phyloP scores from a whole-genome alignment of 345 rosid species.

The Ceriops zippeliana region DNA sequence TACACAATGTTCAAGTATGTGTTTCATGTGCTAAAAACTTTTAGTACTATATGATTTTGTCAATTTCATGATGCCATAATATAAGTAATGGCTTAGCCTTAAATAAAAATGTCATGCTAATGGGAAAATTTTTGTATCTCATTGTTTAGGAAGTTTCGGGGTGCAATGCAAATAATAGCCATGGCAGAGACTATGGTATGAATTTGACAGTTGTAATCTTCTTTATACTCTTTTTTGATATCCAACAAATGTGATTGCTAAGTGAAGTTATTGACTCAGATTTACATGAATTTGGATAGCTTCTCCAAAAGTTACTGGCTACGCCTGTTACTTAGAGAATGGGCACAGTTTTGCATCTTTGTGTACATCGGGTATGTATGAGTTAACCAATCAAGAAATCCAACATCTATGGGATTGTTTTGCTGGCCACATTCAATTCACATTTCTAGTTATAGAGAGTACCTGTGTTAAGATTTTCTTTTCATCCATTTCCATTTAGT shows the following conservation, averaged over 20 bases:
- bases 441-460: neutral
- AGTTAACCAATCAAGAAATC: neutral
- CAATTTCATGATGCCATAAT: neutral
- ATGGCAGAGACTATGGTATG: slow-evolving; percentile 80
- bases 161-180: slow-evolving; percentile 86
- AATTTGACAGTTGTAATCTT: slow-evolving; percentile 6
- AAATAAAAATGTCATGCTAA: neutral
- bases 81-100: neutral
- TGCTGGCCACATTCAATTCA: neutral
- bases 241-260: neutral
- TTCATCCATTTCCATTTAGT: neutral
- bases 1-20: slow-evolving; percentile 88
- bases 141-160: slow-evolving; percentile 75
- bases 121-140: neutral
- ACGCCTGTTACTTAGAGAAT: slow-evolving; percentile 71
- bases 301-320: slow-evolving; percentile 76
- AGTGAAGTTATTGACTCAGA: slow-evolving; percentile 29
- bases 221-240: neutral
- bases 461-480: neutral
- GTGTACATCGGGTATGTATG: slow-evolving; percentile 70
- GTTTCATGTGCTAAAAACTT: neutral
- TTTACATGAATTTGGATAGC: slow-evolving; percentile 65
- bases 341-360: slow-evolving; percentile 86
- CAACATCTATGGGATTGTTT: neutral
- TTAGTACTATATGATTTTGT: neutral